Percentiles rank a stretch among this genome's conserved stretches.
Conservation (phyloP, 2,329 filamentous ascomycete species). For the Amylocarpus encephaloides region DNA sequence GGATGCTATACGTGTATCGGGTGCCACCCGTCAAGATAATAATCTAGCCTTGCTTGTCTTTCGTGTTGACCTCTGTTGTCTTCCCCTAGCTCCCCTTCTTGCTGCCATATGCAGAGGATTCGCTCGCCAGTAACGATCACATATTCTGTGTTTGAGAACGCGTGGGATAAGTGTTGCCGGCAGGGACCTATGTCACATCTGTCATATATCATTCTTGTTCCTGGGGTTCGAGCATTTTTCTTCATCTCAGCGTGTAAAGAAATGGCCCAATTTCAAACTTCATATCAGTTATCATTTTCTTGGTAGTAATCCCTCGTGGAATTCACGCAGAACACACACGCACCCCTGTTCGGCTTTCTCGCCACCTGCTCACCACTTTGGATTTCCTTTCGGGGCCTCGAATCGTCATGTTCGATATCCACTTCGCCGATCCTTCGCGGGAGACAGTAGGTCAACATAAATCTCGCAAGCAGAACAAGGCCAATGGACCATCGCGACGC, state of each 20-base stretch:
- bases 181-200: constrained; percentile 5
- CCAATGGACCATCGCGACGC: constrained; percentile 8
- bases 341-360: background rate
- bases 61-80: background rate
- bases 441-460: constrained; percentile 30
- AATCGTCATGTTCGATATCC: constrained; percentile 30
- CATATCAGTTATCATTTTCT: background rate
- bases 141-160: too few relatives aligned
- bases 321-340: background rate
- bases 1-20: constrained; percentile 1
- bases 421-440: constrained; percentile 27
- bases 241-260: background rate
- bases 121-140: too few relatives aligned
- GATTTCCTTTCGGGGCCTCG: background rate
- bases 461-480: constrained; percentile 21
- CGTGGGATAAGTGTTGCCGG: background rate
- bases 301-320: background rate
- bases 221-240: background rate
- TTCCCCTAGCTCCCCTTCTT: background rate
- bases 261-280: background rate
- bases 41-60: background rate
- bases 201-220: constrained; percentile 4
- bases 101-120: constrained; percentile 10
- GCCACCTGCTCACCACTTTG: background rate
- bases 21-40: background rate